These are phyloP conservation scores for Nyctanthes arbortristis DNA, from an alignment of 257 asterid genomes.

Conservation along the genomic window DNA sequence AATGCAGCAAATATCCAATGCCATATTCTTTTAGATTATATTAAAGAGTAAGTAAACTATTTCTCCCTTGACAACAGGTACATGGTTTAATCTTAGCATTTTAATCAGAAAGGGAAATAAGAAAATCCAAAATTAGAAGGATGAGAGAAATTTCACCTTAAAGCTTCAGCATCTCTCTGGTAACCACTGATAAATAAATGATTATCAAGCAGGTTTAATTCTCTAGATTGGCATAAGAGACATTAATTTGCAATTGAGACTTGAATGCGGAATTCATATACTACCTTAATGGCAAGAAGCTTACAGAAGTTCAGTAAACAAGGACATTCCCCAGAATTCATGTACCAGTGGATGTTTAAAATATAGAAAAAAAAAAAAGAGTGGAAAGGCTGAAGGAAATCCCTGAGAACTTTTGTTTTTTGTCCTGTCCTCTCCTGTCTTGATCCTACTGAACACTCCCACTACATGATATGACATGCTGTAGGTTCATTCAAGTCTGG, in stretches of 20 bases:
- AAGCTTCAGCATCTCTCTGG: not conserved
- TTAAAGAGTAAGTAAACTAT: not conserved
- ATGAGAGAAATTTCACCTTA: not conserved
- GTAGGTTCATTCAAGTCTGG: no score
- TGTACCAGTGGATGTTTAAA: not conserved
- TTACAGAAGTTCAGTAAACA: not conserved
- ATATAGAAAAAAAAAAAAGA: no score
- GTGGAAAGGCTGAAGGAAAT: not conserved
- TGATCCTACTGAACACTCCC: not conserved
- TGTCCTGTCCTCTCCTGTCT: no score
- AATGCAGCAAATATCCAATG: not conserved
- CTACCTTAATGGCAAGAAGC: not conserved
- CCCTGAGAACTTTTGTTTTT: not conserved
- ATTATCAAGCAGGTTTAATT: not conserved
- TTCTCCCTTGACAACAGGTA: not conserved
- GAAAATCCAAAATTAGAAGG: not conserved
- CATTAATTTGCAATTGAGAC: not conserved
- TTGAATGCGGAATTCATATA: not conserved
- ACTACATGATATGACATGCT: not conserved
- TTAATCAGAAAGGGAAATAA: not conserved
- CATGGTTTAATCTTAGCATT: not conserved
- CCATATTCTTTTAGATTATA: not conserved
- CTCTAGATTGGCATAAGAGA: not conserved
- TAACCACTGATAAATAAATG: not conserved
- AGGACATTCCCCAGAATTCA: not conserved